phyloP scores from a whole-genome alignment of 2,329 filamentous ascomycete genomes.

The Endocalyx cinctus region DNA sequence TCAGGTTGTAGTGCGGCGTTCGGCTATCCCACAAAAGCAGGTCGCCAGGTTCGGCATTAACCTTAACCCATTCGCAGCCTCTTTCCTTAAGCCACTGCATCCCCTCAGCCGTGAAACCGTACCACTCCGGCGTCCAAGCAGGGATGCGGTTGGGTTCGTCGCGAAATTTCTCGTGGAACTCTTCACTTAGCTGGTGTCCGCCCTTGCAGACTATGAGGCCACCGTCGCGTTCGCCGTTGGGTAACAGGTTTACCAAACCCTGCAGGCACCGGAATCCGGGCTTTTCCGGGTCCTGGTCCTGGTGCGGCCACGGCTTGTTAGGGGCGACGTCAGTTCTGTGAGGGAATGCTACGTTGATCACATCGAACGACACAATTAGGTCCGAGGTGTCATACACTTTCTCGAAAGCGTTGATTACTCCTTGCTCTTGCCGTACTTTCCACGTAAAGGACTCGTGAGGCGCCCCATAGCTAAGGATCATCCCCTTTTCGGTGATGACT shows the following conservation, averaged over 20 bases:
- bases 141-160: slow-evolving; percentile 26
- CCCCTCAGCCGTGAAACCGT: slow-evolving; percentile 30
- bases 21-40: slow-evolving; percentile 34
- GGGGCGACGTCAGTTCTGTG: slow-evolving; percentile 25
- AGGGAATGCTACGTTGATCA: slow-evolving; percentile 39
- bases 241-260: slow-evolving; percentile 42
- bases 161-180: slow-evolving; percentile 30
- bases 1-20: slow-evolving; percentile 37
- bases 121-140: slow-evolving; percentile 31
- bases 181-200: slow-evolving; percentile 21
- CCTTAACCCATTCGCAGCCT: slow-evolving; percentile 30
- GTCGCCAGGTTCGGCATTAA: slow-evolving; percentile 38
- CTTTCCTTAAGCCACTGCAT: slow-evolving; percentile 32
- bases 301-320: slow-evolving; percentile 42
- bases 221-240: slow-evolving; percentile 30
- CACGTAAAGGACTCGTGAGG: slow-evolving; percentile 46
- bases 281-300: slow-evolving; percentile 39
- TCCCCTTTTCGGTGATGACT: slow-evolving; percentile 42
- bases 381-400: slow-evolving; percentile 41
- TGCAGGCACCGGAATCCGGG: slow-evolving; percentile 47
- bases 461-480: slow-evolving; percentile 41
- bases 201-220: slow-evolving; percentile 30
- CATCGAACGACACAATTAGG: slow-evolving; percentile 45
- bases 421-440: slow-evolving; percentile 43
- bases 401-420: slow-evolving; percentile 40